Evolutionary conservation across 1,284 basidiomycete genomes (phyloP).

Genomic region (Ustilago shanxiensis): DNA sequence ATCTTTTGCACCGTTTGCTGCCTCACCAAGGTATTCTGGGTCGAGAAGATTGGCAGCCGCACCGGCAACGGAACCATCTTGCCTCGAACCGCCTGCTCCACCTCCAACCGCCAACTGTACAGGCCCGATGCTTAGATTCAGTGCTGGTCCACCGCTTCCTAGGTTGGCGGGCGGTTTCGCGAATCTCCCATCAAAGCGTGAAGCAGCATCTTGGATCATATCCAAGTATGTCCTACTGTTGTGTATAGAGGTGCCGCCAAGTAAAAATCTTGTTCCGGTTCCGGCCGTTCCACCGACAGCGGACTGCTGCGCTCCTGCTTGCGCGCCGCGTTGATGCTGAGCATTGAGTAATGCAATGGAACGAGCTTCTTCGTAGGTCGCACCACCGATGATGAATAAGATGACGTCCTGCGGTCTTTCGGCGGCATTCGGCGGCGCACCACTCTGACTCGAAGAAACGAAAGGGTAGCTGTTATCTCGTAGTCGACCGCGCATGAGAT

Average conservation of each 20-base stretch:
- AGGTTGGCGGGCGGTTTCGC: conserved; percentile 55
- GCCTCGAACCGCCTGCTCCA: conserved; percentile 22
- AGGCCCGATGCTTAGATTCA: conserved; percentile 63
- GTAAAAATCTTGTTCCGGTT: conserved; percentile 58
- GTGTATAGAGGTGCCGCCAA: conserved; percentile 66
- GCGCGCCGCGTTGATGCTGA: conserved; percentile 41
- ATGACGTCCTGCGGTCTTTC: conserved; percentile 66
- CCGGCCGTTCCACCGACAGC: conserved; percentile 35
- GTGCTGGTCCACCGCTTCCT: conserved; percentile 33
- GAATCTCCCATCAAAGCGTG: conserved; percentile 54
- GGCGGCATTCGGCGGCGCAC: conserved; percentile 3
- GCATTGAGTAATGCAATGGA: conserved; percentile 62
- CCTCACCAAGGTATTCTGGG: conserved; percentile 57
- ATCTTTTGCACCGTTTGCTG: conserved; percentile 61
- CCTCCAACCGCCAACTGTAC: conserved; percentile 55
- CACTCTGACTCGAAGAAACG: conserved; percentile 17
- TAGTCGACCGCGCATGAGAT: conserved; percentile 86
- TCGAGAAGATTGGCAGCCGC: conserved; percentile 36
- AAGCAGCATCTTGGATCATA: conserved; percentile 65
- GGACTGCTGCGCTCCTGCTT: conserved; percentile 18
- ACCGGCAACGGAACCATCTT: conserved; percentile 22
- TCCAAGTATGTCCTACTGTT: conserved; percentile 61
- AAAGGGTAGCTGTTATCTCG: conserved; percentile 90
- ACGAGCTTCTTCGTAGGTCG: conserved; percentile 68
- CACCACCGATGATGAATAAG: conserved; percentile 68